Conservation (phyloP, 768 basidiomycete species). For the Suillus subluteus region DNA sequence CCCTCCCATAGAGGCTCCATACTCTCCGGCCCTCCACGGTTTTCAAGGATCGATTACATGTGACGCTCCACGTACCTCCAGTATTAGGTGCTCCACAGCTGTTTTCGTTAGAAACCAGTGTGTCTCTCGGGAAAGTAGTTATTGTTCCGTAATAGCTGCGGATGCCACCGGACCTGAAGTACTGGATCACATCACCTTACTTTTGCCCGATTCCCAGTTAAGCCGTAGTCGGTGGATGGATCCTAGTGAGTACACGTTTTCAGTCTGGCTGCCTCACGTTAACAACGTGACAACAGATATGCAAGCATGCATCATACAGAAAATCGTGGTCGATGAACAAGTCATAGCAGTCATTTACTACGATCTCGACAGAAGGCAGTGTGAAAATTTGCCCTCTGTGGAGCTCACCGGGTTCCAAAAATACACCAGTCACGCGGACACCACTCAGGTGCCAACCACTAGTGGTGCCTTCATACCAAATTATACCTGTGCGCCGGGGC, state of each 20-base stretch:
- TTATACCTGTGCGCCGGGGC: constrained; percentile 36
- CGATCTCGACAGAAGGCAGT: constrained; percentile 62
- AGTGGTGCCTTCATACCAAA: constrained; percentile 30
- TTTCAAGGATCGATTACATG: constrained; percentile 62
- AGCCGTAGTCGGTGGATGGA: constrained; percentile 74
- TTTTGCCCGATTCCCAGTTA: constrained; percentile 69
- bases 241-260: constrained; percentile 50
- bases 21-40: constrained; percentile 62
- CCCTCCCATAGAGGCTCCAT: constrained; percentile 54
- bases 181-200: constrained; percentile 53
- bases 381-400: constrained; percentile 57
- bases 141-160: constrained; percentile 41
- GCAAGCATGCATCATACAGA: constrained; percentile 57
- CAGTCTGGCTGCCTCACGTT: constrained; percentile 26
- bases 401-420: constrained; percentile 58
- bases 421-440: constrained; percentile 36
- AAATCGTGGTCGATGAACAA: constrained; percentile 67
- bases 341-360: constrained; percentile 68
- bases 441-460: constrained; percentile 30
- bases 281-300: constrained; percentile 29
- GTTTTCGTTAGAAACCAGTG: constrained; percentile 55
- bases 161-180: constrained; percentile 49
- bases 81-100: constrained; percentile 67
- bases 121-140: constrained; percentile 55
- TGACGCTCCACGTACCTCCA: constrained; percentile 52